These are phyloP conservation scores for Panicum hallii DNA, from an alignment of 202 grass and related monocot genomes.

Conservation along the genomic window DNA sequence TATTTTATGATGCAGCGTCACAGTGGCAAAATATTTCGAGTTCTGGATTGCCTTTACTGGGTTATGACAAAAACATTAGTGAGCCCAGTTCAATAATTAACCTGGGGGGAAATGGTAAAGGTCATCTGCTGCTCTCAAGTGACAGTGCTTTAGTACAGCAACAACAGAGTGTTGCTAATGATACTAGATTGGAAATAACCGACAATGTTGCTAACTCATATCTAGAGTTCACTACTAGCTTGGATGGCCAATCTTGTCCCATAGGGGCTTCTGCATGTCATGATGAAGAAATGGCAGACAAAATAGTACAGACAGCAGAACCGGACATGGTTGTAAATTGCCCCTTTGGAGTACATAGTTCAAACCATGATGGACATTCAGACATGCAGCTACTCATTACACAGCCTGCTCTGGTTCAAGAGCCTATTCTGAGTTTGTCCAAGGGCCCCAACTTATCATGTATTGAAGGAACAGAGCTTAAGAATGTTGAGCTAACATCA, in stretches of 20 bases:
- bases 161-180: conserved; percentile 24
- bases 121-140: conserved; percentile 19
- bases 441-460: conserved; percentile 38
- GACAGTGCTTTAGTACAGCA: conserved; percentile 39
- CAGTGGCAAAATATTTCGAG: conserved; percentile 41
- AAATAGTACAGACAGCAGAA: conserved; percentile 16
- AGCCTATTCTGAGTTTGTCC: conserved; percentile 29
- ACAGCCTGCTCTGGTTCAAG: conserved; percentile 37
- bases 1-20: conserved; percentile 46
- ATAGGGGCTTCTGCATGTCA: conserved; percentile 1
- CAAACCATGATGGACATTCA: conserved; percentile 34
- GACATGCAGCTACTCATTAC: conserved; percentile 28
- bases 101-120: not conserved
- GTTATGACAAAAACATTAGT: conserved; percentile 34
- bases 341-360: conserved; percentile 12
- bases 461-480: conserved; percentile 30
- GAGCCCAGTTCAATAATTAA: conserved; percentile 33
- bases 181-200: conserved; percentile 39
- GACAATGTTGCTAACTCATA: conserved; percentile 37
- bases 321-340: conserved; percentile 10
- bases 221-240: conserved; percentile 33
- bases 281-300: conserved; percentile 37
- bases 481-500: conserved; percentile 15
- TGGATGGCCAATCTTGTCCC: conserved; percentile 45
- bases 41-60: conserved; percentile 40